A percentile compares a stretch with the other conserved stretches of the same genome.
Conservation (phyloP, 2,329 filamentous ascomycete species). For the Microdochium trichocladiopsis region DNA sequence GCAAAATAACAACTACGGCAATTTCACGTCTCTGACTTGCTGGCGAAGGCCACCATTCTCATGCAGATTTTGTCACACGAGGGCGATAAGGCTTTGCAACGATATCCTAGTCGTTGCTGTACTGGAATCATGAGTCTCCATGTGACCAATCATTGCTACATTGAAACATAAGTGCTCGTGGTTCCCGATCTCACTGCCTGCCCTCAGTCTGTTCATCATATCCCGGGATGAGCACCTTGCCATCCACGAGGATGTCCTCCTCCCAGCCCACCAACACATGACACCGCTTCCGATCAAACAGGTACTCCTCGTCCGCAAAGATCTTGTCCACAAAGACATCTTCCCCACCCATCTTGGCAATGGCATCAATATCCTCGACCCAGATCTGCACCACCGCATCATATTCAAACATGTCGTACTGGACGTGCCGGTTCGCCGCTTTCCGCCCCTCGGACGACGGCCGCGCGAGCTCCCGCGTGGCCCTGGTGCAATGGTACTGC, state of each 20-base stretch:
- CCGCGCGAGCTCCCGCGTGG: background rate
- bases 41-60: too few species aligned
- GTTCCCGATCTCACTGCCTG: background rate
- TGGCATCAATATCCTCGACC: background rate
- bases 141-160: too few species aligned
- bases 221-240: background rate
- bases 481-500: background rate
- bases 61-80: too few species aligned
- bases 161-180: too few species aligned
- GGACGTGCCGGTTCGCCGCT: background rate
- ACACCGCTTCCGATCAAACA: background rate
- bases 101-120: too few species aligned
- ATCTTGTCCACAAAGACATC: background rate
- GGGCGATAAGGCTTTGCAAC: too few species aligned
- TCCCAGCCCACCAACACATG: background rate
- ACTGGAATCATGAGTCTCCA: too few species aligned
- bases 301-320: background rate
- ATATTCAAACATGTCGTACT: background rate
- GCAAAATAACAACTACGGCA: too few species aligned
- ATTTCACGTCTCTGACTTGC: too few species aligned
- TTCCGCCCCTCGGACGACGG: background rate
- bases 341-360: background rate
- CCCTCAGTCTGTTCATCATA: background rate
- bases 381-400: background rate
- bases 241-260: background rate